Conservation (phyloP, 495 filamentous ascomycete genomes). For the Hypoxylon perforatum region DNA sequence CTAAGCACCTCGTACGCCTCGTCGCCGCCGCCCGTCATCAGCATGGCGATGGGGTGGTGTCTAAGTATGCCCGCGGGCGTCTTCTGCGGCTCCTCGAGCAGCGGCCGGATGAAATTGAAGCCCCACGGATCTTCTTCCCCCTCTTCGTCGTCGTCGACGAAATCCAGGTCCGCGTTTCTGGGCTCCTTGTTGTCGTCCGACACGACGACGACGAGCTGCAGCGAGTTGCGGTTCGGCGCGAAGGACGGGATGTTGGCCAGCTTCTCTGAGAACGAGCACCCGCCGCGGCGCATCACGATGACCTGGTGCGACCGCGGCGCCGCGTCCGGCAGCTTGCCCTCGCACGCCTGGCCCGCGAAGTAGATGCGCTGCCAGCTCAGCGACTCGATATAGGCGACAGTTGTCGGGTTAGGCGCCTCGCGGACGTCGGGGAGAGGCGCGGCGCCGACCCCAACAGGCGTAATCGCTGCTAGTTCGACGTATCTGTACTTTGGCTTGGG, state of each 20-base stretch:
- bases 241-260: slow-evolving; percentile 83
- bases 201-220: slow-evolving; percentile 87
- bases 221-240: slow-evolving; percentile 63
- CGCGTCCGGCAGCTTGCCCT: slow-evolving; percentile 67
- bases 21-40: slow-evolving; percentile 85
- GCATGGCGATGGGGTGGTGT: slow-evolving; percentile 80
- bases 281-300: slow-evolving; percentile 84
- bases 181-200: slow-evolving; percentile 64
- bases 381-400: slow-evolving; percentile 36
- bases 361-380: slow-evolving; percentile 78
- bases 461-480: slow-evolving; percentile 71
- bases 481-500: slow-evolving; percentile 51
- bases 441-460: slow-evolving; percentile 79
- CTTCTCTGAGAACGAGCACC: slow-evolving; percentile 86
- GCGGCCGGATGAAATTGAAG: slow-evolving; percentile 66
- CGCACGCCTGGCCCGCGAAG: slow-evolving; percentile 76
- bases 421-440: slow-evolving; percentile 75
- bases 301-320: slow-evolving; percentile 77
- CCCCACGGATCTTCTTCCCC: slow-evolving; percentile 43
- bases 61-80: slow-evolving; percentile 77
- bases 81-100: slow-evolving; percentile 79
- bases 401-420: slow-evolving; percentile 63
- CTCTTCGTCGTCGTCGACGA: slow-evolving; percentile 44
- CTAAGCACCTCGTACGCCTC: slow-evolving; percentile 72
- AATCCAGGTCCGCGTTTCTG: too few species aligned